Evolutionary conservation across 1,284 basidiomycete species (phyloP).

Genomic region (Marasmius sp.): DNA sequence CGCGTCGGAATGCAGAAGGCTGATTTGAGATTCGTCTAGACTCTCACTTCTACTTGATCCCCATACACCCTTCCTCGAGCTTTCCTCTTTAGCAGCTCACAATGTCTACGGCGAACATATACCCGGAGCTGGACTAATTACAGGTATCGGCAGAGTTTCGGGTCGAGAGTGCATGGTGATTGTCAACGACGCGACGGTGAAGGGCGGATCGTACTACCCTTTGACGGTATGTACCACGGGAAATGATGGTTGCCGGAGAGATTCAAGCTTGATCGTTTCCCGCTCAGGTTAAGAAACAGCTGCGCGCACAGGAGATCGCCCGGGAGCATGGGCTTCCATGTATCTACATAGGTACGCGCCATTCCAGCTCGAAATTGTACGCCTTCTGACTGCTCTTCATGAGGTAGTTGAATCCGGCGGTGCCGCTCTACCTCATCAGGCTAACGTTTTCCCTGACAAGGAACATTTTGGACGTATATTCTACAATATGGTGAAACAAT

Average conservation of each 20-base stretch:
- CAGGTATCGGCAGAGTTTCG: conserved; percentile 81
- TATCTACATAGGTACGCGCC: conserved; percentile 77
- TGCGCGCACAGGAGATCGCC: conserved; percentile 92
- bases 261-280: no score
- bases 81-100: conserved; percentile 85
- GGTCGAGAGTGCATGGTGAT: conserved; percentile 88
- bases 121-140: conserved; percentile 89
- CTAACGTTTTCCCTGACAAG: conserved; percentile 89
- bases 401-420: conserved; percentile 87
- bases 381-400: neutral
- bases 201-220: conserved; percentile 92
- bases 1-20: neutral
- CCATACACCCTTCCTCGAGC: conserved; percentile 87
- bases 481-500: conserved; percentile 82
- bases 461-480: conserved; percentile 97
- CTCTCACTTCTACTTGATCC: conserved; percentile 73
- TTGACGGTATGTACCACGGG: conserved; percentile 60
- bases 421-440: conserved; percentile 90
- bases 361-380: conserved; percentile 17
- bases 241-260: neutral
- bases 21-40: conserved; percentile 22
- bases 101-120: conserved; percentile 84
- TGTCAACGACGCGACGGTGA: conserved; percentile 93
- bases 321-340: conserved; percentile 89
- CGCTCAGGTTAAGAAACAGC: conserved; percentile 86